Conservation (phyloP, 768 basidiomycete genomes). For the Phanerodontia chrysosporium region DNA sequence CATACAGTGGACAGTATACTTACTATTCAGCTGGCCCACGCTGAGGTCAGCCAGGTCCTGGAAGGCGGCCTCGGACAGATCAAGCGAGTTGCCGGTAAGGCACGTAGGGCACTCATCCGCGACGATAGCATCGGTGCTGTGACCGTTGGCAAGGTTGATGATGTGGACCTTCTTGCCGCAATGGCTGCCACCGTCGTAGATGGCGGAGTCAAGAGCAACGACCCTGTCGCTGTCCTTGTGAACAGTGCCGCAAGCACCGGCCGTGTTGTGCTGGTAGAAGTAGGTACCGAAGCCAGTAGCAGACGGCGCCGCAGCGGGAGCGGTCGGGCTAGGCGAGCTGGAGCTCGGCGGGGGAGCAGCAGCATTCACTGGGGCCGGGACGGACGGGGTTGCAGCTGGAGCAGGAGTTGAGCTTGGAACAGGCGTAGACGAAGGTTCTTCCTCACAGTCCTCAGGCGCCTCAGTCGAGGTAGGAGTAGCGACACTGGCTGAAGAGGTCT, state of each 20-base stretch:
- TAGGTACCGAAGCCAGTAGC: slow-evolving; percentile 42
- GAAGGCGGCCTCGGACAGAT: slow-evolving; percentile 72
- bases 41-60: slow-evolving; percentile 35
- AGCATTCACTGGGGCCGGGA: slow-evolving; percentile 4
- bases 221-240: slow-evolving; percentile 55
- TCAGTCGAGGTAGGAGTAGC: slow-evolving; percentile 16
- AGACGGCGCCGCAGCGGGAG: background rate
- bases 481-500: slow-evolving; percentile 27
- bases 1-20: slow-evolving; percentile 25
- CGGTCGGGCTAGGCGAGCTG: background rate
- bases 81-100: slow-evolving; percentile 59
- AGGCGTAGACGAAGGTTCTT: slow-evolving; percentile 14
- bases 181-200: slow-evolving; percentile 48
- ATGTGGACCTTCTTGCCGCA: slow-evolving; percentile 69
- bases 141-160: slow-evolving; percentile 54
- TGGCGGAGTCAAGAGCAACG: slow-evolving; percentile 56
- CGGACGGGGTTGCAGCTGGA: slow-evolving; percentile 5
- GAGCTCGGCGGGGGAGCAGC: slow-evolving; percentile 19
- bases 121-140: slow-evolving; percentile 59
- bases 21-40: slow-evolving; percentile 56
- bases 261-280: slow-evolving; percentile 46
- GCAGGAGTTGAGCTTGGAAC: slow-evolving; percentile 9
- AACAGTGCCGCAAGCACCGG: slow-evolving; percentile 75
- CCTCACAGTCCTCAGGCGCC: slow-evolving; percentile 33
- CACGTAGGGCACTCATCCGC: slow-evolving; percentile 74